Conservation (phyloP, 148 eudicot species). For the Camellia sinensis region DNA sequence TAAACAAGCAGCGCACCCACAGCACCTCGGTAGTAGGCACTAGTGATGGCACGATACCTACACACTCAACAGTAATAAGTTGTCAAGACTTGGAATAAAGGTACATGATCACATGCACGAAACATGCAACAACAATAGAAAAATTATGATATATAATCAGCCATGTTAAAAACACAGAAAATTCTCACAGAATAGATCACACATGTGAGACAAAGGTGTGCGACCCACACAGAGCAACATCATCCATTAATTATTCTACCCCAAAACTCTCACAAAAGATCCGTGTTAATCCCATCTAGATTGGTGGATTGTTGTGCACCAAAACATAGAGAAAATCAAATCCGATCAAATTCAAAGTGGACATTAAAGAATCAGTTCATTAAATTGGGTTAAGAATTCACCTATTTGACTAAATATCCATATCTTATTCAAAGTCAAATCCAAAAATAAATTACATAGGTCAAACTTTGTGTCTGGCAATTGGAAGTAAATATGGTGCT, state of each 20-base stretch:
- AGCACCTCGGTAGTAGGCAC: slow-evolving; percentile 40
- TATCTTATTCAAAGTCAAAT: not conserved
- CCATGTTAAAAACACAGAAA: not conserved
- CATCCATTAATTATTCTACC: not conserved
- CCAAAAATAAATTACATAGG: no score
- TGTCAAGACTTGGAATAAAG: not conserved
- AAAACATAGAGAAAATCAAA: not conserved
- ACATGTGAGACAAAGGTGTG: no score
- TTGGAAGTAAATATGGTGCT: no score
- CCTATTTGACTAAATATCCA: no score
- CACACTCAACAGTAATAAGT: not conserved
- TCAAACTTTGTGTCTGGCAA: not conserved
- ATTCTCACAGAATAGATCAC: no score
- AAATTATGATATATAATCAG: not conserved
- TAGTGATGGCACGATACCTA: slow-evolving; percentile 41
- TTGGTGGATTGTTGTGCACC: not conserved
- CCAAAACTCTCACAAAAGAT: not conserved
- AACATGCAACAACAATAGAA: not conserved
- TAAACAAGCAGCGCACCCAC: slow-evolving; percentile 39
- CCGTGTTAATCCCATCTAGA: not conserved
- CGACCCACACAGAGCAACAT: not conserved
- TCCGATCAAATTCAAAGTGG: not conserved
- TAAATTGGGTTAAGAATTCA: not conserved
- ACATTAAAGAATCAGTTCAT: not conserved
- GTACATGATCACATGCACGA: not conserved